These are phyloP conservation scores for Globisporangium paroecandrum DNA, from an alignment of 352 stramenopile species.

Conservation along the genomic window DNA sequence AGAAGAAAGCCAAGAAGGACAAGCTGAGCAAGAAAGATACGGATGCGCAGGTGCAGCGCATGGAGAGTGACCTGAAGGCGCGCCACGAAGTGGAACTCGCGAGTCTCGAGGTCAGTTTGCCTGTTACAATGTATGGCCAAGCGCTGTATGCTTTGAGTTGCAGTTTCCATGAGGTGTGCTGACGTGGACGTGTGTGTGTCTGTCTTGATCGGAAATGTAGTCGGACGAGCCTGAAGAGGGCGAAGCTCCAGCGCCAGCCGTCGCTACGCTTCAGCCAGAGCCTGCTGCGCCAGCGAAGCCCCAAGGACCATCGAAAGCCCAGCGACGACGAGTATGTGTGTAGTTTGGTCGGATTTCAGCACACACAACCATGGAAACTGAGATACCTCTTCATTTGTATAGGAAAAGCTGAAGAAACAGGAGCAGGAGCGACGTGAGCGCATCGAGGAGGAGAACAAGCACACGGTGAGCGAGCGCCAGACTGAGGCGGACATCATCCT, in stretches of 20 bases:
- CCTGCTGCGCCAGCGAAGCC: slow-evolving; percentile 17
- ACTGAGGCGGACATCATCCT: slow-evolving; percentile 76
- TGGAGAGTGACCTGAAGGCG: slow-evolving; percentile 56
- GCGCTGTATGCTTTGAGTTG: background rate
- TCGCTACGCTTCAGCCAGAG: background rate
- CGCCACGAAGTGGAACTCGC: slow-evolving; percentile 55
- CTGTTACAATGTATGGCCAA: background rate
- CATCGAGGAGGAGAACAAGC: slow-evolving; percentile 76
- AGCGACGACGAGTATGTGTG: slow-evolving; percentile 51
- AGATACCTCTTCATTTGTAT: background rate
- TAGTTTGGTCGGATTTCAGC: background rate
- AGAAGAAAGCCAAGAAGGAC: slow-evolving; percentile 87
- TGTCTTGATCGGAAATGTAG: background rate
- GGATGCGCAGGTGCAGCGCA: slow-evolving; percentile 47
- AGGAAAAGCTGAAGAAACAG: slow-evolving; percentile 74
- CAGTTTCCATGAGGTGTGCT: background rate
- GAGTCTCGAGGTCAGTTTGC: slow-evolving; percentile 24
- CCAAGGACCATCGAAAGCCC: slow-evolving; percentile 58
- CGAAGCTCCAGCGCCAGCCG: slow-evolving; percentile 2
- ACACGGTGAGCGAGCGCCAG: slow-evolving; percentile 77
- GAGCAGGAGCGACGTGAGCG: slow-evolving; percentile 67
- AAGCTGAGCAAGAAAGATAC: slow-evolving; percentile 73
- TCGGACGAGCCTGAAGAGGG: slow-evolving; percentile 14
- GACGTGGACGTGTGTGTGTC: background rate
- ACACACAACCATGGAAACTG: background rate